Percentiles rank a stretch among this genome's conserved stretches.
Evolutionary conservation across 2,329 filamentous ascomycete genomes (phyloP).

Genomic region (Paracamarosporium sp.): DNA sequence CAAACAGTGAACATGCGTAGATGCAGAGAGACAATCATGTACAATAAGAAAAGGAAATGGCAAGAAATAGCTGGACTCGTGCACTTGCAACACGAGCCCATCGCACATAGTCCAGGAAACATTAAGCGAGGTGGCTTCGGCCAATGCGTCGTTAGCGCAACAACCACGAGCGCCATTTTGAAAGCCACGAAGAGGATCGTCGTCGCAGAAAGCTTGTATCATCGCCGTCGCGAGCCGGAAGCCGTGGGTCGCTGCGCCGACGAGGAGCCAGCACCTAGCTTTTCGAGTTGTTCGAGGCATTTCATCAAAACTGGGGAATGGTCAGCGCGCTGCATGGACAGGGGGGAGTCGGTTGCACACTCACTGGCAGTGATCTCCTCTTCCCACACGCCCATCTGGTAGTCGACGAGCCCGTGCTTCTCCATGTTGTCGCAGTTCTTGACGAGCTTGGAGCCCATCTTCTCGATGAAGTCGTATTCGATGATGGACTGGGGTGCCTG

Average conservation of each 20-base stretch:
- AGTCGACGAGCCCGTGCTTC: slow-evolving; percentile 92
- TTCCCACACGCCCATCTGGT: slow-evolving; percentile 96
- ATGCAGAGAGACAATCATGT: slow-evolving; percentile 32
- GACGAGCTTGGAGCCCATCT: slow-evolving; percentile 82
- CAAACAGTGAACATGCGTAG: slow-evolving; percentile 17
- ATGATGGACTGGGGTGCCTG: slow-evolving; percentile 70
- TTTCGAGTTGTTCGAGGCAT: slow-evolving; percentile 62
- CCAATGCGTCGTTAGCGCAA: slow-evolving; percentile 20
- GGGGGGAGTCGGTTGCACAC: slow-evolving; percentile 48
- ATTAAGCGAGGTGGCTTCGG: slow-evolving; percentile 18
- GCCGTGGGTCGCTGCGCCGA: slow-evolving; percentile 38
- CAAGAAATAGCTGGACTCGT: background rate
- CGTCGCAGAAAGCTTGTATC: slow-evolving; percentile 15
- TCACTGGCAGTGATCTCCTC: slow-evolving; percentile 87
- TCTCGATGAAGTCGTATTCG: slow-evolving; percentile 71
- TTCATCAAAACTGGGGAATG: slow-evolving; percentile 56
- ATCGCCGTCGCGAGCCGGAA: slow-evolving; percentile 43
- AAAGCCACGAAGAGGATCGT: slow-evolving; percentile 23
- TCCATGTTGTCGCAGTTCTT: slow-evolving; percentile 86
- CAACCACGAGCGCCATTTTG: slow-evolving; percentile 10
- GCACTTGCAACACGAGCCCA: slow-evolving; percentile 20
- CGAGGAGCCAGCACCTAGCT: slow-evolving; percentile 37
- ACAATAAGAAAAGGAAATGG: slow-evolving; percentile 29
- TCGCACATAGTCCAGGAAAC: slow-evolving; percentile 9
- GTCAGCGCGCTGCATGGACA: slow-evolving; percentile 12